Evolutionary conservation across 75 land plant species (phyloP), one percentile per base, ranked within the genome.

Genomic region (Cupressus sempervirens): DNA sequence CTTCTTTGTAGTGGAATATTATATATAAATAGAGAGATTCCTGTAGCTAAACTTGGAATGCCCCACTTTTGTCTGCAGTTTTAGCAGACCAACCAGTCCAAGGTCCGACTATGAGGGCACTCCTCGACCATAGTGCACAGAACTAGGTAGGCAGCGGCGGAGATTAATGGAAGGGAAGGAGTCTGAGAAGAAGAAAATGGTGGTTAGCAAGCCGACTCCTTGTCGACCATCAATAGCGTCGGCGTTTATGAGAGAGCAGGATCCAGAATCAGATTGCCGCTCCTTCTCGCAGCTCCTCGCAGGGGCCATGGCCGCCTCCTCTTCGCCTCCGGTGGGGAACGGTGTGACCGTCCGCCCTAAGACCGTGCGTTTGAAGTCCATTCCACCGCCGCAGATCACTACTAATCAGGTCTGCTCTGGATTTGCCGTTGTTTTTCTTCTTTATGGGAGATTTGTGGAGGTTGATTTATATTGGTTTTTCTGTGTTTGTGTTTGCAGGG

Each of bases 211-310:
- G 79, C 79, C 79, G 26, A 76, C 79, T 76, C 79, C 79, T 40
- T 76, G 43, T 9, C 79, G 79, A 76, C 79, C 79, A 40, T 36
- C 79, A 16, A 34, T 38, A 35, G 77, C 62, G 20, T 56, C 23
- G 67, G 67, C 67, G 67, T 62, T 62, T 62, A 23, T 62, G 20
- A 88, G 50, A 46, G 84, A 85, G 7, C 83, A 86, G 41, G 88
- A 86, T n/a, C 52, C 50, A 0, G 89, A 82, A 3, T 29, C 81
- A 11, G 87, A 87, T 10, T 35, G 81, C 43, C 26, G 86, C 35
- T 89, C 93, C 18, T 94, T 94, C 91, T 90, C 96, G 52, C 89
- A 90, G 90, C 92, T 93, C 4, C 84, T 94, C 1, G 94, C 94
- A 4, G 96, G 96, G 26, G 96, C 94, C 53, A 93, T 93, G 89